Evolutionary conservation across 2,329 filamentous ascomycete genomes (phyloP).

Genomic region (Aureobasidium musti): DNA sequence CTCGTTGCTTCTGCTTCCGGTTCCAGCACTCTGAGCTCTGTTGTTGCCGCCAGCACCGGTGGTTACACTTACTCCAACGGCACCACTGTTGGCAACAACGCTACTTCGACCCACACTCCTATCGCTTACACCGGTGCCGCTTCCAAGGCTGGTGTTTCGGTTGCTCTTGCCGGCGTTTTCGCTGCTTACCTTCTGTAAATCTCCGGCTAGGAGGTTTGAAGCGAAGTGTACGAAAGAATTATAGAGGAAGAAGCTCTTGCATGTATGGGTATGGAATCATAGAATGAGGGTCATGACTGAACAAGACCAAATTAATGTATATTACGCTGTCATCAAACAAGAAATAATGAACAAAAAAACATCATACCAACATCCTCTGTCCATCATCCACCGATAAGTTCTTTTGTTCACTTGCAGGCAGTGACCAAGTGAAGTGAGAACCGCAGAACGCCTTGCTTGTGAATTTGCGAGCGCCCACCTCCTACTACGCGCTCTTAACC

Average conservation of each 20-base stretch:
- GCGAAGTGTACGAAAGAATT: background rate
- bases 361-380: background rate
- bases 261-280: background rate
- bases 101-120: slow-evolving; percentile 17
- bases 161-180: slow-evolving; percentile 17
- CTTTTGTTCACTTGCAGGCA: background rate
- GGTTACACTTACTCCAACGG: slow-evolving; percentile 6
- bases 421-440: no score
- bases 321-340: background rate
- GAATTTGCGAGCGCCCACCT: background rate
- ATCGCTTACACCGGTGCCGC: slow-evolving; percentile 26
- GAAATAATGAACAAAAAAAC: background rate
- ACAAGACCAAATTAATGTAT: slow-evolving; percentile 9
- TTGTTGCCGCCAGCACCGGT: slow-evolving; percentile 4
- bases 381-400: background rate
- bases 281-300: slow-evolving; percentile 8
- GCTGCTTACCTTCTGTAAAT: slow-evolving; percentile 25
- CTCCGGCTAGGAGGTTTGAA: background rate
- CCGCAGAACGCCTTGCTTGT: no score
- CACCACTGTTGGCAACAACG: slow-evolving; percentile 18
- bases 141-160: slow-evolving; percentile 23
- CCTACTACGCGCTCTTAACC: background rate
- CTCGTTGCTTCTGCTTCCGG: background rate
- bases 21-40: background rate
- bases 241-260: background rate